Conservation (phyloP, 2,329 filamentous ascomycete species). For the Ceratocystis papillata region DNA sequence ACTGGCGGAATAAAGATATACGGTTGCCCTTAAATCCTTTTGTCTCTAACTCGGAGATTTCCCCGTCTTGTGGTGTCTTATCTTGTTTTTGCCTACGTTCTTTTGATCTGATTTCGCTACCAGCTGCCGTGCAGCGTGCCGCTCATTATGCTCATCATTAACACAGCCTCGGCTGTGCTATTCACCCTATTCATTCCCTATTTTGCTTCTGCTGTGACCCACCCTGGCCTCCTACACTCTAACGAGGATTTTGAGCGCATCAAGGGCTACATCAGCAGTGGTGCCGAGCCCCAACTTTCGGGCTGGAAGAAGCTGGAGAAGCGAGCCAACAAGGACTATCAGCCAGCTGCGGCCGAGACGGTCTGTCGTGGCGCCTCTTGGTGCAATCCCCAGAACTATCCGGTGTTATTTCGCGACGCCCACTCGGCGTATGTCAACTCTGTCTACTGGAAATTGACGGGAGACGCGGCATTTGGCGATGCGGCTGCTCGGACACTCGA, state of each 20-base stretch:
- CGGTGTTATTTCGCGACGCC: neutral
- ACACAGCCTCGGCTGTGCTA: neutral
- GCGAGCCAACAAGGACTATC: conserved; percentile 30
- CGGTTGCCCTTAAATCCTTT: neutral
- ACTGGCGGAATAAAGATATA: neutral
- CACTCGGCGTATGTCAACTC: conserved; percentile 33
- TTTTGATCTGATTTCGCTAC: neutral
- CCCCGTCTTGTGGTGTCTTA: neutral
- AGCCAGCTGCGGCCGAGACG: conserved; percentile 28
- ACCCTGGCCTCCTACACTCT: conserved; percentile 30
- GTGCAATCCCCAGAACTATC: neutral
- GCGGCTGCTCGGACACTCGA: conserved; percentile 33
- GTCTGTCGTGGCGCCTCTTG: conserved; percentile 32
- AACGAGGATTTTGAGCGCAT: conserved; percentile 34
- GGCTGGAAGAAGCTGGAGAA: conserved; percentile 31
- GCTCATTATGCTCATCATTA: neutral
- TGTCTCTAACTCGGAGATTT: neutral
- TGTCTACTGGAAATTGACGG: conserved; percentile 35
- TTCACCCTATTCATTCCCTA: neutral
- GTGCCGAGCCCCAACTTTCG: conserved; percentile 32
- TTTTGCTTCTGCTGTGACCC: neutral
- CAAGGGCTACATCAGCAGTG: conserved; percentile 31
- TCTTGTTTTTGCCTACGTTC: neutral
- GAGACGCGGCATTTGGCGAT: conserved; percentile 32
- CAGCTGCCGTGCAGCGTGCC: neutral